These are phyloP conservation scores for Sophora flavescens DNA, from an alignment of 306 rosid species.

Conservation along the genomic window DNA sequence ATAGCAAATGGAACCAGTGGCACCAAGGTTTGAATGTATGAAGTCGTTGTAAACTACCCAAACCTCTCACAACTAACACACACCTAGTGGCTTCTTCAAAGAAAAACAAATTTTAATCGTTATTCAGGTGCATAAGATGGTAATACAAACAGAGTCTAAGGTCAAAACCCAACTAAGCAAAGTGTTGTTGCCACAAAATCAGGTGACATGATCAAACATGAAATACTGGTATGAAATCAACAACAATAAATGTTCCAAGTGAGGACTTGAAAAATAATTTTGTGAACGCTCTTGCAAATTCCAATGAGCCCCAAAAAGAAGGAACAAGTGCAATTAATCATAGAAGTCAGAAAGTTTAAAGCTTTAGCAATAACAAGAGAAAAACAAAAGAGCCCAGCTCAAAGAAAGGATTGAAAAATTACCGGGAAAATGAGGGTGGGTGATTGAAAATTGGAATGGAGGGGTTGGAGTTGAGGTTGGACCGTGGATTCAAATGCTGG, in stretches of 20 bases:
- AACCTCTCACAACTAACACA: conserved; percentile 22
- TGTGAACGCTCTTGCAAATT: not conserved
- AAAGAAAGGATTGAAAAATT: not conserved
- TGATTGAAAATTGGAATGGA: conserved; percentile 3
- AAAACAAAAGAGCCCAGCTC: not conserved
- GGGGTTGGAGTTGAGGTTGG: conserved; percentile 49
- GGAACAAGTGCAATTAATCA: conserved; percentile 8
- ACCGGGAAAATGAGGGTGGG: conserved; percentile 50
- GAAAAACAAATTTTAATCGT: conserved; percentile 10
- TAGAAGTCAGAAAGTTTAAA: conserved; percentile 23
- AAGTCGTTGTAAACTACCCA: not conserved
- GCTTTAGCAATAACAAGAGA: not conserved
- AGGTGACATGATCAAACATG: not conserved
- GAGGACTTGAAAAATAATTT: not conserved
- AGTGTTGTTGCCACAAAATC: conserved; percentile 1
- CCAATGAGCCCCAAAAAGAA: not conserved
- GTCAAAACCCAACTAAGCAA: conserved; percentile 3
- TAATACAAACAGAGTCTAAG: conserved; percentile 29
- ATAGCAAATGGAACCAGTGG: not conserved
- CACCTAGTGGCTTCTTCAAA: conserved; percentile 14
- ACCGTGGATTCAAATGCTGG: conserved; percentile 56
- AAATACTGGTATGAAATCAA: not conserved
- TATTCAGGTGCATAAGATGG: conserved; percentile 3
- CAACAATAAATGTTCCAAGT: conserved; percentile 7
- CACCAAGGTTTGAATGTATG: conserved; percentile 9